Conservation (phyloP, 768 basidiomycete species). For the Hortiboletus campestris region DNA sequence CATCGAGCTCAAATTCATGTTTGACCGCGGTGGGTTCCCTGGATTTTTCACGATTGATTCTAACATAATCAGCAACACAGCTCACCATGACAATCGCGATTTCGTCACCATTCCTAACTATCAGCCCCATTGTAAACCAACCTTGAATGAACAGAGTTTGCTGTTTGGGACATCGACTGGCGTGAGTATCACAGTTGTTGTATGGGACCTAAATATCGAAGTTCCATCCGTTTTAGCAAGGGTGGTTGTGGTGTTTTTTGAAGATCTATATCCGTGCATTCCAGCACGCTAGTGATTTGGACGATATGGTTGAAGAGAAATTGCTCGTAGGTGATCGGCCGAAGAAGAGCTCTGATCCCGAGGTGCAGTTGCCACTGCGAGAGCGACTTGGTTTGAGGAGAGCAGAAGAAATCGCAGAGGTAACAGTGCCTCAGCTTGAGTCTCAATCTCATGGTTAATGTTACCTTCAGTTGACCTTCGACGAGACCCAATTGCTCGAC, state of each 20-base stretch:
- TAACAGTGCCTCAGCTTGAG: slow-evolving; percentile 22
- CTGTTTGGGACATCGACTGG: slow-evolving; percentile 63
- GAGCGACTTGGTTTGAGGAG: slow-evolving; percentile 55
- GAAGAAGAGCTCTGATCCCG: slow-evolving; percentile 54
- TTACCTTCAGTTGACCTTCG: slow-evolving; percentile 55
- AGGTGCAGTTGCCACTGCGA: slow-evolving; percentile 48
- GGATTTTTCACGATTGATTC: not conserved
- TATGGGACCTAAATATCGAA: not conserved
- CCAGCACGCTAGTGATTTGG: slow-evolving; percentile 76
- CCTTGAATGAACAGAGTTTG: slow-evolving; percentile 66
- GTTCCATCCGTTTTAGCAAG: slow-evolving; percentile 41
- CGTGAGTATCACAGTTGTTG: slow-evolving; percentile 39
- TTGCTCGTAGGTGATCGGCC: slow-evolving; percentile 78
- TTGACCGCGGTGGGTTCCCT: slow-evolving; percentile 59
- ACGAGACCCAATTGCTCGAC: slow-evolving; percentile 57
- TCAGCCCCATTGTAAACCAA: slow-evolving; percentile 54
- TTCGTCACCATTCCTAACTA: slow-evolving; percentile 75
- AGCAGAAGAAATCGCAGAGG: slow-evolving; percentile 56
- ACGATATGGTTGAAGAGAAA: slow-evolving; percentile 79
- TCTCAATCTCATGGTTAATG: slow-evolving; percentile 3
- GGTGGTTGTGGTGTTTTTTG: slow-evolving; percentile 72
- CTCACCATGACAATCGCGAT: slow-evolving; percentile 86
- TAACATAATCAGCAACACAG: slow-evolving; percentile 36
- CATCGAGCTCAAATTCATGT: slow-evolving; percentile 80
- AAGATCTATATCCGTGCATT: slow-evolving; percentile 77